Base-by-base conservation (phyloP, 2,329 filamentous ascomycete species). In the Cordyceps militaris region DNA sequence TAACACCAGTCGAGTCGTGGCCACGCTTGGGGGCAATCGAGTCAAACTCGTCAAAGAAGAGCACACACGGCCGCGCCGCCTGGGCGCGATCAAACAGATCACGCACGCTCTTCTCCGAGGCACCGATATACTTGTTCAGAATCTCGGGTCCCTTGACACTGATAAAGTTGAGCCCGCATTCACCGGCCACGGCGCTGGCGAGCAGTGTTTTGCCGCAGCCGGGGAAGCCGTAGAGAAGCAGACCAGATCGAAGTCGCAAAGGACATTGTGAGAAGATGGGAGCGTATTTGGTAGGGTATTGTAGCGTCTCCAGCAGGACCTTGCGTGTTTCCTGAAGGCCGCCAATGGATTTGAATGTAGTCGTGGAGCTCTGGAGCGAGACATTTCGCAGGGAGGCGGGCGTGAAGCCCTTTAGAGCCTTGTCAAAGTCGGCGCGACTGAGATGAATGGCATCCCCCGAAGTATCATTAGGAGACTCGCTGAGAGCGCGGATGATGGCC, bases 31-130 rank as follows among this genome's bases (percentile, higher is more conserved):
- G 94, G 0, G 95, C 95, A 62, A 99, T 97, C 40, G 89, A 92
- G 74, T 99, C 94, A 68, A 99, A 99, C 71, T 99, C 94, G 68
- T 99, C 94, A 68, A 99, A 99, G 79, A 99, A 99, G 9, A 99
- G 79, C 4, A 99, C 89, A 65, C 94, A 97, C 0, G 95, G 95
- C 60, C 88, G 85, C 4, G 94, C 94, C 3, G 94, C 93, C 67
- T 87, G 86, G 0, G 94, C 94, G 43, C 94, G 84, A 69, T 96
- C 93, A 67, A 99, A 99, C 1, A 99, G 79, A 70, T 99, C 94
- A 43, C 95, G 86, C 7, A 99, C 92, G 60, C 86, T 91, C 78
- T 99, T 99, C 68, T 99, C 94, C 28, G 89, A 96, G 0, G 94
- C 94, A 67, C 94, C 94, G 59, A 99, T 99, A 71, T 99, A 99